Evolutionary conservation across 2,329 filamentous ascomycete genomes (phyloP).

Genomic region (Monilinia fructicola): DNA sequence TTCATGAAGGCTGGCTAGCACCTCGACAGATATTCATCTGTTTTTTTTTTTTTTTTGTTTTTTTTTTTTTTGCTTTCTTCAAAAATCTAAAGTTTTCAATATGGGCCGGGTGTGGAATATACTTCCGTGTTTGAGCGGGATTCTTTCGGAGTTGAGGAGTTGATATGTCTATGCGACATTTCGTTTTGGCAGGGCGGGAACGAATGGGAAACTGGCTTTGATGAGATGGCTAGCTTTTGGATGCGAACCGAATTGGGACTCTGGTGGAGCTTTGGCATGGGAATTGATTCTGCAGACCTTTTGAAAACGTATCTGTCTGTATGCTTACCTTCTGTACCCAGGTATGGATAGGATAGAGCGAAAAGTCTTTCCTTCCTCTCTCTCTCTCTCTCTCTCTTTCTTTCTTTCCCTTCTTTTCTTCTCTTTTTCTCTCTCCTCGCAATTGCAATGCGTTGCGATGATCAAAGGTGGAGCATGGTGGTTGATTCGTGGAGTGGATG

Average conservation of each 20-base stretch:
- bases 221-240: background rate
- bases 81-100: slow-evolving; percentile 1
- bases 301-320: background rate
- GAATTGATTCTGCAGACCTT: background rate
- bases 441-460: background rate
- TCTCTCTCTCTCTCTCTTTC: background rate
- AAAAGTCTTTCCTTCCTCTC: background rate
- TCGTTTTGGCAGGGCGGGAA: background rate
- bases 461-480: background rate
- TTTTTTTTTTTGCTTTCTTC: too few relatives aligned
- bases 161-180: slow-evolving; percentile 2
- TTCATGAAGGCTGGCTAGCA: slow-evolving; percentile 3
- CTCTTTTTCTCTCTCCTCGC: background rate
- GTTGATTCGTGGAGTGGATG: background rate
- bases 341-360: background rate
- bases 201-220: slow-evolving; percentile 6
- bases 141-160: slow-evolving; percentile 15
- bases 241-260: background rate
- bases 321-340: background rate
- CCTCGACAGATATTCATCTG: background rate
- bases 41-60: too few relatives aligned
- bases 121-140: background rate
- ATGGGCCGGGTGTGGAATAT: slow-evolving; percentile 8
- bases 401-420: background rate
- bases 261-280: background rate